Evolutionary conservation across 2,329 filamentous ascomycete species (phyloP), one percentile per base, ranked within the genome.

Genomic region (Rutstroemia sp.): DNA sequence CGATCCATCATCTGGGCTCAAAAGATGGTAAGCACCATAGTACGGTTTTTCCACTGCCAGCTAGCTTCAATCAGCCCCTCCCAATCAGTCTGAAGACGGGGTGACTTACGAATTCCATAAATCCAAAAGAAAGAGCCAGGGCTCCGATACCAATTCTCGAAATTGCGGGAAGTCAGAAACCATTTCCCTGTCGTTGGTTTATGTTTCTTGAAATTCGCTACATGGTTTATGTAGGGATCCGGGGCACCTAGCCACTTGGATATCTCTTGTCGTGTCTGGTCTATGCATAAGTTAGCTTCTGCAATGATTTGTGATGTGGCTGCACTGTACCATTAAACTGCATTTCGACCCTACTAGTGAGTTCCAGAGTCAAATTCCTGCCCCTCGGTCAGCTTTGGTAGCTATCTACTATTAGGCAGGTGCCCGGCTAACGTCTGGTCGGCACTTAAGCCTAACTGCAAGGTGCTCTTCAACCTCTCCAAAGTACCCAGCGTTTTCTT

Each of bases 41-140:
- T 0, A 75, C 67, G 0, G 71, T 72, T 58, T 75, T 75, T 10
- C 73, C 73, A 52, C 69, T 72, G 0, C 72, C 73, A 17, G 73
- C 68, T 56, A 70, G 19, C 16, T 30, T 34, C 69, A 27, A 30
- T 48, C 1, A 42, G 42, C 52, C 19, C 25, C 47, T 42, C 19
- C 1, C 5, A 25, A 42, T 49, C n/a, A 10, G 17, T 25, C 17
- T 39, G 27, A 30, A 19, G 6, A 23, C 17, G 17, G 14, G 23
- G 16, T 19, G 21, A 61, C 61, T 53, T 51, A 63, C 61, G 58
- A 46, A 64, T 61, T 12, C 73, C 72, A 51, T 67, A 64, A 1
- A 75, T 58, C 73, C 73, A 76, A 1, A 74, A 56, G 17, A 75
- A 70, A 3, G 72, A 72, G 10, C 60, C 60, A 0, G 58, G 56